Conservation (phyloP, 2,329 filamentous ascomycete species). For the Plectosphaerella cucumerina region DNA sequence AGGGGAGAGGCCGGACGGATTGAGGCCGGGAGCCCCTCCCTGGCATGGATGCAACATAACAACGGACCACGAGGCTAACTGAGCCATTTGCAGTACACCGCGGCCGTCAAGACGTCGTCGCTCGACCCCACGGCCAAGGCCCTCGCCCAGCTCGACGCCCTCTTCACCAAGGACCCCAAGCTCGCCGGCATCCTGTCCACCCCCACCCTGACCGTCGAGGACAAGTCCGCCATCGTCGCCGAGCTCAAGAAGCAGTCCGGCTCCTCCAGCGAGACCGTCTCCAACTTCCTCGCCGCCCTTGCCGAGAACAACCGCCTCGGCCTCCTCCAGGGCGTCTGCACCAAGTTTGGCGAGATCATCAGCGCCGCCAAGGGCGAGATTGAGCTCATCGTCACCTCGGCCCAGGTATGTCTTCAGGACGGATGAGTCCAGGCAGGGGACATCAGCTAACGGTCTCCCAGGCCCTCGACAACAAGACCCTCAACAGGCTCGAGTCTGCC, state of each 20-base stretch:
- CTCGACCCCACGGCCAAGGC: conserved; percentile 85
- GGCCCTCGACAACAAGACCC: conserved; percentile 82
- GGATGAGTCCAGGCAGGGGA: neutral
- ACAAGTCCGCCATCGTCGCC: conserved; percentile 82
- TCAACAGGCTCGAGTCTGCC: conserved; percentile 80
- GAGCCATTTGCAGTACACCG: conserved; percentile 75
- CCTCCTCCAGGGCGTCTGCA: conserved; percentile 73
- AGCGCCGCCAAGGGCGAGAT: conserved; percentile 87
- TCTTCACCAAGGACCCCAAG: conserved; percentile 81
- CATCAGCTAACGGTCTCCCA: conserved; percentile 25
- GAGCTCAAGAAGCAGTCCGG: conserved; percentile 85
- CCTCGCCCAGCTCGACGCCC: conserved; percentile 63
- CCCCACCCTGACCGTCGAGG: conserved; percentile 70
- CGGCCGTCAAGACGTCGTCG: conserved; percentile 79
- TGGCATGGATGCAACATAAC: conserved; percentile 3
- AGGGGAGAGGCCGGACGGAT: conserved; percentile 2
- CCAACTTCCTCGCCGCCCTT: conserved; percentile 88
- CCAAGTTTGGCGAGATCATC: conserved; percentile 87
- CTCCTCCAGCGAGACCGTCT: conserved; percentile 73
- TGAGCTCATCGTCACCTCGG: conserved; percentile 87
- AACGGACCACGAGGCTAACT: conserved; percentile 19
- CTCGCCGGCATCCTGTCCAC: conserved; percentile 71
- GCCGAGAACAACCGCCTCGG: conserved; percentile 95
- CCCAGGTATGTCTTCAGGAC: conserved; percentile 59
- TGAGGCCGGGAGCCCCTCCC: conserved; percentile 5